phyloP scores from a whole-genome alignment of 176 grass and related monocot species.

The Pontederia paniculata region DNA sequence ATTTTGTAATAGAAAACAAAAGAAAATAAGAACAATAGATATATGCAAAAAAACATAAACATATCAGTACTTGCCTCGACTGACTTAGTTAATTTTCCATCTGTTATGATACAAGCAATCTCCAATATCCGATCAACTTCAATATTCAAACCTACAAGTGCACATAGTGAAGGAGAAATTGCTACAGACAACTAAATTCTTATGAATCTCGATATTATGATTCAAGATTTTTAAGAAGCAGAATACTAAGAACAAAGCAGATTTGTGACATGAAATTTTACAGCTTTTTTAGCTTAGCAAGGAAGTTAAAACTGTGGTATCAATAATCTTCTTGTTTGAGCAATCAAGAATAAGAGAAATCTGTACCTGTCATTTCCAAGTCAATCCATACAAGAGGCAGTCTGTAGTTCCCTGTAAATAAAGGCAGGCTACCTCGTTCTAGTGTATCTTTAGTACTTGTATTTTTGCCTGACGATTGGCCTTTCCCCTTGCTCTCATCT shows the following conservation, averaged over 20 bases:
- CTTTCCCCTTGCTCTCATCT: constrained; percentile 16
- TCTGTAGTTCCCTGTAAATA: constrained; percentile 40
- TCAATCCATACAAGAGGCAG: constrained; percentile 96
- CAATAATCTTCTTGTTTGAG: too few species aligned
- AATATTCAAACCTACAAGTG: constrained; percentile 67
- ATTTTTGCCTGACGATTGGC: not conserved
- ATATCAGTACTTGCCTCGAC: constrained; percentile 42
- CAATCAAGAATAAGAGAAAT: constrained; percentile 1
- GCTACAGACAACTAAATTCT: not conserved
- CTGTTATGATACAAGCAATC: constrained; percentile 84
- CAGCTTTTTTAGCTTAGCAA: too few species aligned
- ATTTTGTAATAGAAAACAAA: not conserved
- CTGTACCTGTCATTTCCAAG: constrained; percentile 87
- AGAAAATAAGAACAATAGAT: too few species aligned
- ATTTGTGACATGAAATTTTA: too few species aligned
- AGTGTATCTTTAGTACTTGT: constrained; percentile 1
- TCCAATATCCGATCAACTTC: constrained; percentile 75
- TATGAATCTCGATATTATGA: not conserved
- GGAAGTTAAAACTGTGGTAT: too few species aligned
- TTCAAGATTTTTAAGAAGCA: not conserved
- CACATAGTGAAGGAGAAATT: constrained; percentile 14
- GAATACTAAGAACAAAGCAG: too few species aligned
- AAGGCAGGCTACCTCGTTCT: constrained; percentile 16
- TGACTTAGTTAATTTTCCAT: constrained; percentile 75
- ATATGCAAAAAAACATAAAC: not conserved